Base-by-base conservation (phyloP, 352 stramenopile species). In the Globisporangium emineosum region DNA sequence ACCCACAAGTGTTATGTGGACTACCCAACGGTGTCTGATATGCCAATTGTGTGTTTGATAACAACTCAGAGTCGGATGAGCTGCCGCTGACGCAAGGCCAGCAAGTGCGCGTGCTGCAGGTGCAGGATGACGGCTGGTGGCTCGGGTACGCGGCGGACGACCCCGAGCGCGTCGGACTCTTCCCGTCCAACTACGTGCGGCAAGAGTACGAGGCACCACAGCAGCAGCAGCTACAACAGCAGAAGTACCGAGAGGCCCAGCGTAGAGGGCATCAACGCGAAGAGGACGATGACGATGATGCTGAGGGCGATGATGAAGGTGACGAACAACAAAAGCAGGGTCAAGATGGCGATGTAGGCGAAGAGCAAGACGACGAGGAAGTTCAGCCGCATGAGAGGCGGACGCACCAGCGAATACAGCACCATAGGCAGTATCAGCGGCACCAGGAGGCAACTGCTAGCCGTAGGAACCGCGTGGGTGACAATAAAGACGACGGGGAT, bases 81-180 rank as follows among this genome's bases (percentile, higher is more conserved):
- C 65, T 90, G 17, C 61, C 60, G 3, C 82, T 90, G 54, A 45
- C 66, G 5, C 67, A 79, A 61, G 79, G 79, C 2, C 73, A 88
- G 17, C 58, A 67, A 15, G 55, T 90, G 19, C 71, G 74, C 33
- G 81, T 90, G 10, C 27, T 85, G 21, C 69, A 57, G 4, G 69
- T 87, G 30, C 81, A 89, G 40, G 76, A 83, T 13, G 81, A 90
- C 59, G 79, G 78, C 19, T 90, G 81, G 81, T 90, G 81, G 81
- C 62, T 68, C 4, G 81, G 79, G 7, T 86, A 77, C 56, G 55
- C 62, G 12, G 60, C 77, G 4, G 57, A 75, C 5, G 62, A 53
- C 2, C 72, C 79, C 25, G 56, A 66, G 29, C 51, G 62, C 17
- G 27, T 79, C 6, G 79, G 79, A 1, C 64, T 88, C 33, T 90